Evolutionary conservation across 495 filamentous ascomycete genomes (phyloP).

Genomic region (Hypomontagnella submonticulosa): DNA sequence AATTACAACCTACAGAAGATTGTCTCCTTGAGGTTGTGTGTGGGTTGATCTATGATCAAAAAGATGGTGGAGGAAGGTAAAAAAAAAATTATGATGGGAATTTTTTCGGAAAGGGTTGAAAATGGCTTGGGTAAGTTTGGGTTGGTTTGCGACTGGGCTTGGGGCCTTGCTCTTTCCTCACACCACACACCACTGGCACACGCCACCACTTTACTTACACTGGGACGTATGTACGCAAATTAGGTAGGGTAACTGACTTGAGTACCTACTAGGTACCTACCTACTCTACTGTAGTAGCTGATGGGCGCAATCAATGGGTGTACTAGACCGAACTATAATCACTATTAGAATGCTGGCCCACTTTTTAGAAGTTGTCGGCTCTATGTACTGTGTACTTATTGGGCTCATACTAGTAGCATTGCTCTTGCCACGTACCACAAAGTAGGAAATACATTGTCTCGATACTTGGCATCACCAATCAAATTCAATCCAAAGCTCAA

Average conservation of each 20-base stretch:
- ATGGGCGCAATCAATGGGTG: not conserved
- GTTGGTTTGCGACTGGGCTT: constrained; percentile 32
- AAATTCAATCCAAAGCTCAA: not conserved
- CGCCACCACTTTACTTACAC: constrained; percentile 7
- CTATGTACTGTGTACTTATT: no score
- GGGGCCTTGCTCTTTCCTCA: not conserved
- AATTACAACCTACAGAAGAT: constrained; percentile 47
- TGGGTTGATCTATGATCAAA: constrained; percentile 51
- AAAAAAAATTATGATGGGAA: constrained; percentile 51
- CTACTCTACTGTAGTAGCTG: not conserved
- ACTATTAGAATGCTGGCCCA: not conserved
- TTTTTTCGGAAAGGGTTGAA: constrained; percentile 48
- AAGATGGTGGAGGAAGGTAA: constrained; percentile 44
- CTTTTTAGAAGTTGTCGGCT: constrained; percentile 7
- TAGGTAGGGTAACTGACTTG: not conserved
- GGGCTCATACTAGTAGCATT: no score
- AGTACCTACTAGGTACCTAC: constrained; percentile 20
- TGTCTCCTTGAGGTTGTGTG: constrained; percentile 52
- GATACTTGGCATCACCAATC: constrained; percentile 22
- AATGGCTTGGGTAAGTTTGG: constrained; percentile 16
- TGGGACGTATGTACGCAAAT: not conserved
- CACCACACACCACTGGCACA: constrained; percentile 2
- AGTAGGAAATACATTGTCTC: constrained; percentile 6
- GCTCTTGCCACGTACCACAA: constrained; percentile 5
- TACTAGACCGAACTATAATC: not conserved